A percentile compares a stretch with the other conserved stretches of the same genome.
Evolutionary conservation across 306 rosid species (phyloP).

Genomic region (Acacia melanoxylon): DNA sequence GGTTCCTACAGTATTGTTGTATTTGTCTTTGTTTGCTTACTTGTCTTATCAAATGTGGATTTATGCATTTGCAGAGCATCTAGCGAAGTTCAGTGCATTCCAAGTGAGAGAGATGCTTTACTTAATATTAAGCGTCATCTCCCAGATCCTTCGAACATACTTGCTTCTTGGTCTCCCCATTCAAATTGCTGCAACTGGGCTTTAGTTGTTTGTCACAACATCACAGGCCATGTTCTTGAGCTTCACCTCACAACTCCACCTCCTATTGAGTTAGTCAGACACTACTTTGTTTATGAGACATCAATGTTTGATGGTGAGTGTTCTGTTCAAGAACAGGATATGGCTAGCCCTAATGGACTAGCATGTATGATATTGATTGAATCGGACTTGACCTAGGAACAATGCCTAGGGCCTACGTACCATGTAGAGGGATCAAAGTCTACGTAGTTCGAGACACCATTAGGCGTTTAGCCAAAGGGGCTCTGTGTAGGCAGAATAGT

Average conservation of each 20-base stretch:
- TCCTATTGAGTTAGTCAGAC: background rate
- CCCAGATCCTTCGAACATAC: background rate
- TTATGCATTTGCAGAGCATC: background rate
- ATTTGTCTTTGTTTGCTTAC: background rate
- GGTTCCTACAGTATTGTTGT: background rate
- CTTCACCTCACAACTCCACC: background rate
- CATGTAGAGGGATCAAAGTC: too few relatives aligned
- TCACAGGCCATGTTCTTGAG: background rate
- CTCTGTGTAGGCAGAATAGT: too few relatives aligned
- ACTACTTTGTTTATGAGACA: background rate
- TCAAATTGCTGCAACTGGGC: background rate
- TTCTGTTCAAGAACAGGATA: too few relatives aligned
- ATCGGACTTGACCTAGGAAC: too few relatives aligned
- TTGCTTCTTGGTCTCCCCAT: background rate
- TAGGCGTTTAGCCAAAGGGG: too few relatives aligned
- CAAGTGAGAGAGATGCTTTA: background rate
- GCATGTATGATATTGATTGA: too few relatives aligned
- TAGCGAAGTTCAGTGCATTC: background rate
- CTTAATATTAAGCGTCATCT: background rate
- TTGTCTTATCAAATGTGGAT: background rate
- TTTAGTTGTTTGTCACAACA: background rate
- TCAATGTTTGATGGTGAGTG: background rate
- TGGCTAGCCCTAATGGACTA: too few relatives aligned
- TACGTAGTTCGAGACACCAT: too few relatives aligned
- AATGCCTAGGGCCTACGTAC: too few relatives aligned